Conservation (phyloP, 495 filamentous ascomycete genomes). For the Lophiotrema nucula region DNA sequence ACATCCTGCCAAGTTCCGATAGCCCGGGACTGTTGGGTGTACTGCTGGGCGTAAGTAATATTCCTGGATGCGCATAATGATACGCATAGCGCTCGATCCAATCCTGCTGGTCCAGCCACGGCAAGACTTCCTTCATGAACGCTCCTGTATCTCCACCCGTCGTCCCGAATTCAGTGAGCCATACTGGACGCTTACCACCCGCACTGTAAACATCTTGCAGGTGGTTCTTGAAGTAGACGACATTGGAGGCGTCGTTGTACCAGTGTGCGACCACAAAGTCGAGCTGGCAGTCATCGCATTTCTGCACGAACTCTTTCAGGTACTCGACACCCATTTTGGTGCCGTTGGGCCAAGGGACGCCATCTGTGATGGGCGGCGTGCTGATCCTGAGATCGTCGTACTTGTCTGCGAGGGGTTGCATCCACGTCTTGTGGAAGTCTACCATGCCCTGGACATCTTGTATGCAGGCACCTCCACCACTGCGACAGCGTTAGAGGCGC, state of each 20-base stretch:
- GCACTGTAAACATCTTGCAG: constrained; percentile 2
- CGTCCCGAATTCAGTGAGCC: constrained; percentile 28
- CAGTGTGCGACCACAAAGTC: constrained; percentile 26
- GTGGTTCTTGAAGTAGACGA: constrained; percentile 21
- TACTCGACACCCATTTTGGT: constrained; percentile 7
- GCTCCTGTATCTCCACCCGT: background rate
- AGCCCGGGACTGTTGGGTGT: background rate
- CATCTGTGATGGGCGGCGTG: constrained; percentile 23
- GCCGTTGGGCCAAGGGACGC: background rate
- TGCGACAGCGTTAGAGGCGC: background rate
- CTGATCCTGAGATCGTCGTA: background rate
- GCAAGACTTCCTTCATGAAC: constrained; percentile 19
- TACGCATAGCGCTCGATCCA: constrained; percentile 22
- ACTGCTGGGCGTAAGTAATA: background rate
- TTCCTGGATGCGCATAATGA: background rate
- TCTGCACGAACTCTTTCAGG: constrained; percentile 7
- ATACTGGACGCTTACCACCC: constrained; percentile 9
- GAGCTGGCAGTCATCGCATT: constrained; percentile 16
- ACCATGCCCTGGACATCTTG: background rate
- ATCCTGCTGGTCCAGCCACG: constrained; percentile 21
- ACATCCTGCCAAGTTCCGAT: background rate
- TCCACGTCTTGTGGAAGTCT: background rate
- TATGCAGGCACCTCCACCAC: constrained; percentile 46
- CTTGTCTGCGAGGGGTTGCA: constrained; percentile 11
- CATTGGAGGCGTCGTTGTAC: constrained; percentile 2